Evolutionary conservation across 139 green algal species (phyloP).

Genomic region (Volvox africanus): DNA sequence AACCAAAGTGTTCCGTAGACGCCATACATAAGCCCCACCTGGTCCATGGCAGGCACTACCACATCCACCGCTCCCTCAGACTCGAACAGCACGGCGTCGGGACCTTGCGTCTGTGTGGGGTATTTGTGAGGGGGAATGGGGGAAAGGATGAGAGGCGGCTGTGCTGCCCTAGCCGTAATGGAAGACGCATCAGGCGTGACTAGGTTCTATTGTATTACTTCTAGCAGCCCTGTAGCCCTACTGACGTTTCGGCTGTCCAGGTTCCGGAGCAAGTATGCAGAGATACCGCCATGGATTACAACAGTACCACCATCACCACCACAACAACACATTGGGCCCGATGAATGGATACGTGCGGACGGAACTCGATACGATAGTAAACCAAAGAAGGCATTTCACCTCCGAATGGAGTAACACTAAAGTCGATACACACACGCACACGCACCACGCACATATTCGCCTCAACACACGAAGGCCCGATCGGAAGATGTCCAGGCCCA

Average conservation of each 20-base stretch:
- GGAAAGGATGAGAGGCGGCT: background rate
- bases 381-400: background rate
- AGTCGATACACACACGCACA: too few relatives aligned
- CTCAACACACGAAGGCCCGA: too few relatives aligned
- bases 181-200: background rate
- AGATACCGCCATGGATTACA: background rate
- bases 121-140: background rate
- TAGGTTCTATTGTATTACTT: too few relatives aligned
- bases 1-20: too few relatives aligned
- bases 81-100: slow-evolving; percentile 56
- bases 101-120: slow-evolving; percentile 57
- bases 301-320: background rate
- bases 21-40: slow-evolving; percentile 17
- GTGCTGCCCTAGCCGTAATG: background rate
- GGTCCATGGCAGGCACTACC: slow-evolving; percentile 59
- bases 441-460: too few relatives aligned
- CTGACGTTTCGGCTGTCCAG: too few relatives aligned
- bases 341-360: too few relatives aligned
- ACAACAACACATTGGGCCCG: background rate
- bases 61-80: slow-evolving; percentile 37
- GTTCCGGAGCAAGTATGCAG: too few relatives aligned
- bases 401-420: background rate
- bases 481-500: too few relatives aligned
- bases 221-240: too few relatives aligned
- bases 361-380: background rate